Base-by-base conservation (phyloP, 163 green algal species). In the Smithsoniella earleae region DNA sequence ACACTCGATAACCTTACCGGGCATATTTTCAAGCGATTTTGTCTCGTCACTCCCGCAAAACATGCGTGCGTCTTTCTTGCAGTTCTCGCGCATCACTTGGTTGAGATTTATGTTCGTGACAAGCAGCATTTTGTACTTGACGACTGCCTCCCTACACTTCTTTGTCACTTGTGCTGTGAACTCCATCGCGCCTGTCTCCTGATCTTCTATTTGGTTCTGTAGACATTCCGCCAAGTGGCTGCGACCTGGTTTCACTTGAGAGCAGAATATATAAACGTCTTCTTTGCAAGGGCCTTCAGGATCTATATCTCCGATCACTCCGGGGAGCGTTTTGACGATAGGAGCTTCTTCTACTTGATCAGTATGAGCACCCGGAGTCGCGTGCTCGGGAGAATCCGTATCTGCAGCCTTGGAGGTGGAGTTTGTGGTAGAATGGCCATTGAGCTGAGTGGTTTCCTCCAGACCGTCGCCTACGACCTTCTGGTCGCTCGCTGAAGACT, bases 91-190 rank as follows among this genome's bases (percentile, higher is more conserved):
- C 16, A 86, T 64, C 1, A 77, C 82, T 0, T 86, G 58, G 74
- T 87, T 84, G 20, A 58, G 46, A 65, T 88, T 87, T 74, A 88
- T 88, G 77, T 88, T 88, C 43, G 69, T 83, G 73, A 77, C 81
- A 25, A 82, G 76, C 18, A 58, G 49, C 27, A 88, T 83, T 33
- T 84, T 83, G 77, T 88, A 86, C 49, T 76, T 80, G 74, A 77
- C 80, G 20, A 82, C 73, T 13, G 43, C 43, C 22, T 85, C 80
- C 36, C 83, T 83, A 66, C 83, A 86, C 1, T 78, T 78, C 2
- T 85, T 78, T 34, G 78, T 81, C 27, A 87, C 65, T 22, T 18
- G 63, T 43, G 49, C 63, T 77, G 73, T 45, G 45, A 38, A 43
- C 73, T 22, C 36, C 58, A 22, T 34, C 30, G 55, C 27, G n/a